A percentile compares a stretch with the other conserved stretches of the same genome.
Evolutionary conservation across 2,329 filamentous ascomycete species (phyloP).

Genomic region (Aspergillus sp.): DNA sequence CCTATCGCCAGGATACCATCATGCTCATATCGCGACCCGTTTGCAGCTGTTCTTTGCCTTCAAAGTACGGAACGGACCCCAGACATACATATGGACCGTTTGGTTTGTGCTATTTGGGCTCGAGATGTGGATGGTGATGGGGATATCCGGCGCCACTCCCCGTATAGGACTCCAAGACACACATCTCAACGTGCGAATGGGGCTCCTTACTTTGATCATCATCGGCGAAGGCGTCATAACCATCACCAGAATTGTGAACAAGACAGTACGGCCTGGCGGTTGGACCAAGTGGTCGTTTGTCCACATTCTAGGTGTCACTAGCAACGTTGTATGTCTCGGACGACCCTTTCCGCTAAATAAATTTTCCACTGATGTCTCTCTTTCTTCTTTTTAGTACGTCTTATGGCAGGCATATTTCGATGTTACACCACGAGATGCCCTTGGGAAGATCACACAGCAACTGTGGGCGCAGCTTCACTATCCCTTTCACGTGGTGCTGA

Average conservation of each 20-base stretch:
- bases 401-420: conserved; percentile 60
- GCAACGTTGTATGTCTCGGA: conserved; percentile 28
- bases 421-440: conserved; percentile 45
- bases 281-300: conserved; percentile 36
- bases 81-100: conserved; percentile 36
- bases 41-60: conserved; percentile 31
- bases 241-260: conserved; percentile 51
- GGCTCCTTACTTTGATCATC: conserved; percentile 58
- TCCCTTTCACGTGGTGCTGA: conserved; percentile 57
- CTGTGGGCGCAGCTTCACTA: conserved; percentile 49
- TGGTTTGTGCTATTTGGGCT: conserved; percentile 52
- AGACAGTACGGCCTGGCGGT: conserved; percentile 36
- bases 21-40: background rate
- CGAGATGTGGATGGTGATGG: conserved; percentile 49
- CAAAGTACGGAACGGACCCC: conserved; percentile 12
- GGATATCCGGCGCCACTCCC: conserved; percentile 49
- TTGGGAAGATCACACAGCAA: conserved; percentile 52
- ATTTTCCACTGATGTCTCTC: background rate
- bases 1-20: background rate
- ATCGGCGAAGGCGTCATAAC: conserved; percentile 60
- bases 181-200: conserved; percentile 58
- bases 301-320: conserved; percentile 32
- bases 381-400: conserved; percentile 37
- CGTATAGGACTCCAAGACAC: conserved; percentile 57
- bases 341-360: background rate